Evolutionary conservation across 2,329 filamentous ascomycete genomes (phyloP).

Genomic region (Penicillium occitanis): DNA sequence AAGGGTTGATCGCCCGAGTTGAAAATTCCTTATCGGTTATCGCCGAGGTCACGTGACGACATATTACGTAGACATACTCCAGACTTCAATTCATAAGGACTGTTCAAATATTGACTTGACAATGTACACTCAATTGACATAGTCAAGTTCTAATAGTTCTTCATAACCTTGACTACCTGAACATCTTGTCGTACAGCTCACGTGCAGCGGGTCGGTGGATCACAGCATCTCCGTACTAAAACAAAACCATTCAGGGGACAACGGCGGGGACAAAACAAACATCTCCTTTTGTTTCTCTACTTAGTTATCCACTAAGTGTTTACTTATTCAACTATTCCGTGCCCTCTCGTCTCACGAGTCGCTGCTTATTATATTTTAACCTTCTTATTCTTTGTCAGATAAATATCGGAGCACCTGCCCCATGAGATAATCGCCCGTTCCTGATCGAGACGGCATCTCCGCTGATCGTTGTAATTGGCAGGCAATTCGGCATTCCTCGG

Average conservation of each 20-base stretch:
- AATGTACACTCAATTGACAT: neutral
- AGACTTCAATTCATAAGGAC: neutral
- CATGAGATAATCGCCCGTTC: constrained; percentile 9
- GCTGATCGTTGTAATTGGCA: constrained; percentile 8
- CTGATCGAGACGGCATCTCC: constrained; percentile 12
- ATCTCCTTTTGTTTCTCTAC: neutral
- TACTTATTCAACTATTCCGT: neutral
- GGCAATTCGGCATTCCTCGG: constrained; percentile 19
- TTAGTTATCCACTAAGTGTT: neutral
- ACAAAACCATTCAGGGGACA: constrained; percentile 5
- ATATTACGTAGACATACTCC: no score
- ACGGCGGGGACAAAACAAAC: constrained; percentile 19
- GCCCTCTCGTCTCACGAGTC: no score
- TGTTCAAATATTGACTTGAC: neutral
- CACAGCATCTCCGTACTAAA: constrained; percentile 1
- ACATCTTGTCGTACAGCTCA: neutral
- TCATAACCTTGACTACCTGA: neutral
- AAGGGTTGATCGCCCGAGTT: neutral
- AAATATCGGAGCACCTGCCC: constrained; percentile 5
- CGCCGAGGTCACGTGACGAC: constrained; percentile 14
- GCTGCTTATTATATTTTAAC: no score
- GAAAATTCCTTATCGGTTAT: constrained; percentile 20
- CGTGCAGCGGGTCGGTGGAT: constrained; percentile 6
- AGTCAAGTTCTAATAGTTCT: neutral
- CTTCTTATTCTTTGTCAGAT: neutral